Conservation (phyloP, 495 filamentous ascomycete genomes). For the Filosporella fistucella region DNA sequence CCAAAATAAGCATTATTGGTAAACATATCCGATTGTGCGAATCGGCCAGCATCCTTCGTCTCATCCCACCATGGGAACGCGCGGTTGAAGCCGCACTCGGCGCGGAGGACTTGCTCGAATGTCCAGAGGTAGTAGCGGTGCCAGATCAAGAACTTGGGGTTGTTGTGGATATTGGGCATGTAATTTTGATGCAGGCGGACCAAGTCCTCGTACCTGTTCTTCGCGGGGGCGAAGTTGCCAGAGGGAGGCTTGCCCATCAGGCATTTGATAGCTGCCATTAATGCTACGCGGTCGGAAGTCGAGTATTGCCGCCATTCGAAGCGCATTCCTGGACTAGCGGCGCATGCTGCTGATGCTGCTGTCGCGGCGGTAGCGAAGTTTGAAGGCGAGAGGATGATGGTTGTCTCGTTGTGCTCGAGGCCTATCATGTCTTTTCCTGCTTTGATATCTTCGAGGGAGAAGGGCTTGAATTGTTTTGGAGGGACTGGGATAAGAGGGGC, state of each 20-base stretch:
- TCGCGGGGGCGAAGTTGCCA: slow-evolving; percentile 15
- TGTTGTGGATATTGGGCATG: slow-evolving; percentile 4
- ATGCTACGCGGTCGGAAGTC: slow-evolving; percentile 23
- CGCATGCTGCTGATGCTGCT: slow-evolving; percentile 21
- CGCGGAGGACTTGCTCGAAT: slow-evolving; percentile 61
- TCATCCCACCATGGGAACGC: slow-evolving; percentile 5
- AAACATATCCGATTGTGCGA: not conserved
- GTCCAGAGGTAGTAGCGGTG: slow-evolving; percentile 62
- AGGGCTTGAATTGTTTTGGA: not conserved
- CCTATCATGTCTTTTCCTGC: not conserved
- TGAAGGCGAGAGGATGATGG: not conserved
- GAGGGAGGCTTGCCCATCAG: slow-evolving; percentile 29
- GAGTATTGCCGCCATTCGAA: slow-evolving; percentile 30
- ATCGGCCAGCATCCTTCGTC: slow-evolving; percentile 1
- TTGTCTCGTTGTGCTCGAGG: not conserved
- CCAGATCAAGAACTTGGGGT: slow-evolving; percentile 58
- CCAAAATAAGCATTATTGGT: not conserved
- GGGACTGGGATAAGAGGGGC: not conserved
- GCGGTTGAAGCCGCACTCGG: slow-evolving; percentile 60
- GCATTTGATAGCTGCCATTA: slow-evolving; percentile 31
- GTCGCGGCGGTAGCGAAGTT: not conserved
- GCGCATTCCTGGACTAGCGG: slow-evolving; percentile 25
- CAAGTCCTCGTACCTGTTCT: slow-evolving; percentile 3
- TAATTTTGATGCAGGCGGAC: slow-evolving; percentile 2
- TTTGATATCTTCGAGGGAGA: not conserved